These are phyloP conservation scores for Naganishia antarctica DNA, from an alignment of 768 basidiomycete species.

Conservation along the genomic window DNA sequence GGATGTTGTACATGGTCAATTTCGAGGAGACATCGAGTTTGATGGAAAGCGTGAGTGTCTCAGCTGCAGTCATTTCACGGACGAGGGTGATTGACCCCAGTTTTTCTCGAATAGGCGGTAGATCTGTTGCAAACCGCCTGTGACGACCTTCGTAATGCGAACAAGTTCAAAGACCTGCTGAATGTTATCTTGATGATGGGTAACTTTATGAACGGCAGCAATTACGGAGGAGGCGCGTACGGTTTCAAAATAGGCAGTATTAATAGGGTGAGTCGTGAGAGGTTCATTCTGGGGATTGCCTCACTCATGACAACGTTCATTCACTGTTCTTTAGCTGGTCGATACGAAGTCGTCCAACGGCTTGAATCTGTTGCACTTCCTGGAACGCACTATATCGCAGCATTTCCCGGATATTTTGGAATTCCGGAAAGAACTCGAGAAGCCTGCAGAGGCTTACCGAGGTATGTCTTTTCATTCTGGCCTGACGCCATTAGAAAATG, in stretches of 20 bases:
- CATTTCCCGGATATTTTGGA: constrained; percentile 81
- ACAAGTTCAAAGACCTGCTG: constrained; percentile 80
- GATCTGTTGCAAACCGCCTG: constrained; percentile 77
- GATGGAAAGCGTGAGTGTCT: constrained; percentile 70
- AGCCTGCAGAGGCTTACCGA: constrained; percentile 87
- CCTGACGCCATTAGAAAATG: too few relatives aligned
- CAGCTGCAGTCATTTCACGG: too few relatives aligned
- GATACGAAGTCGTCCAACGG: constrained; percentile 96
- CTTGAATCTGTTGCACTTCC: constrained; percentile 87
- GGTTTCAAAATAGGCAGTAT: constrained; percentile 97
- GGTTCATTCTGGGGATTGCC: neutral
- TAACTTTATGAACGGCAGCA: constrained; percentile 97
- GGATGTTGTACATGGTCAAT: constrained; percentile 87
- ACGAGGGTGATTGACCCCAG: neutral
- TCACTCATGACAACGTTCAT: neutral
- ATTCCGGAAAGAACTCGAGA: constrained; percentile 81
- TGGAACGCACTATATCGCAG: constrained; percentile 79
- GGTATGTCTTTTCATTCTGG: constrained; percentile 55
- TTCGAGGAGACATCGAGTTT: constrained; percentile 82
- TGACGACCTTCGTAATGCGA: constrained; percentile 70
- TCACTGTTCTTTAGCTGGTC: constrained; percentile 64
- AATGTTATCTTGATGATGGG: constrained; percentile 93
- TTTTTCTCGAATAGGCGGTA: constrained; percentile 64
- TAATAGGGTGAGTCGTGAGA: constrained; percentile 65
- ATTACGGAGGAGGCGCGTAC: constrained; percentile 91